These are phyloP conservation scores for Vigna hirtella DNA, from an alignment of 306 rosid species.

Conservation along the genomic window DNA sequence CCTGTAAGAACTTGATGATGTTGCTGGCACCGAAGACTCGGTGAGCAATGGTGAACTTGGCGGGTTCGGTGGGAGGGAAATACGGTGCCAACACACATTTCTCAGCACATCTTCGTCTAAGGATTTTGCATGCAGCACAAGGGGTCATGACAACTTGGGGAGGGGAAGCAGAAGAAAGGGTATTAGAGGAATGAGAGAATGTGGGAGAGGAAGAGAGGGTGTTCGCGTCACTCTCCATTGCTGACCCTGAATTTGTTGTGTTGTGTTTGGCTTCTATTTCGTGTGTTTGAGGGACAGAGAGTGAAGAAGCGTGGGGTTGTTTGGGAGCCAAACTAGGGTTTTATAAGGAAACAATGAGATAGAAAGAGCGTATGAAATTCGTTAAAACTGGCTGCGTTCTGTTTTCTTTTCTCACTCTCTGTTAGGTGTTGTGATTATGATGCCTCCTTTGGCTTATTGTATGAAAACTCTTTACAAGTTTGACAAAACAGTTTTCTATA, in stretches of 20 bases:
- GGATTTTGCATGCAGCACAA: constrained; percentile 91
- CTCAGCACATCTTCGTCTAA: constrained; percentile 84
- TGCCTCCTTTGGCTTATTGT: constrained; percentile 45
- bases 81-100: constrained; percentile 93
- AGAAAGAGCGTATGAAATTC: constrained; percentile 38
- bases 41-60: constrained; percentile 91
- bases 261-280: constrained; percentile 27
- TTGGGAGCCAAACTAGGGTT: constrained; percentile 38
- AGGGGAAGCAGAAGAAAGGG: constrained; percentile 42
- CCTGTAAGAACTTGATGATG: constrained; percentile 96
- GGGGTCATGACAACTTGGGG: constrained; percentile 68
- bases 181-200: constrained; percentile 45
- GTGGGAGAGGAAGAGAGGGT: constrained; percentile 40
- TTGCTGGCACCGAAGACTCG: constrained; percentile 95
- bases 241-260: constrained; percentile 5
- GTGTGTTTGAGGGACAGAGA: neutral
- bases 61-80: constrained; percentile 91
- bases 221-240: constrained; percentile 59
- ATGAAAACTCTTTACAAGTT: constrained; percentile 50
- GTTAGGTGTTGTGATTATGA: constrained; percentile 56
- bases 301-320: constrained; percentile 46
- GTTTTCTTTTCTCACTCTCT: constrained; percentile 42
- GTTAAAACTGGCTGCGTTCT: constrained; percentile 45
- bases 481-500: constrained; percentile 39
- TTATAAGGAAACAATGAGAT: constrained; percentile 38